These are phyloP conservation scores for Byssothecium circinans DNA, from an alignment of 2,329 filamentous ascomycete species.

Conservation along the genomic window DNA sequence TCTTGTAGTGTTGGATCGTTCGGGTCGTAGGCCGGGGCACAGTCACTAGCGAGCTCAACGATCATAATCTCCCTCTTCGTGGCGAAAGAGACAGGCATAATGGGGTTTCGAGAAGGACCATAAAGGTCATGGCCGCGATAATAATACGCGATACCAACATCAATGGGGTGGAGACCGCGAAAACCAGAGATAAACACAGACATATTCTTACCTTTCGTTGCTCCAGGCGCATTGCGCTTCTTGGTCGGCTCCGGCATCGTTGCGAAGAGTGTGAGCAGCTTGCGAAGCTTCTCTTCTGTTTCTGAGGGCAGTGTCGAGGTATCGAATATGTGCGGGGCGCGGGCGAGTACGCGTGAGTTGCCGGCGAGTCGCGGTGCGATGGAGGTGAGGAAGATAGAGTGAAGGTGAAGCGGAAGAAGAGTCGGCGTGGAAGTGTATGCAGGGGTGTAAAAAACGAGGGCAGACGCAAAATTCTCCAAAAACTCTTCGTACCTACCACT, in stretches of 20 bases:
- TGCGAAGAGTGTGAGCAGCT: no score
- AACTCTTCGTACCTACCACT: no score
- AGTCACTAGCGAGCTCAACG: constrained; percentile 7
- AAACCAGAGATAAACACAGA: constrained; percentile 31
- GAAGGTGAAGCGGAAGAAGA: no score
- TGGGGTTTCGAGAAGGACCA: constrained; percentile 14
- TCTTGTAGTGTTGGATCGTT: background rate
- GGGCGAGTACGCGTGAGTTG: no score
- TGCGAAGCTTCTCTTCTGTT: no score
- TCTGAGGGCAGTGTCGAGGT: no score
- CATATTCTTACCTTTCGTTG: background rate
- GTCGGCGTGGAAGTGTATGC: no score
- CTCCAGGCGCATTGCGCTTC: background rate
- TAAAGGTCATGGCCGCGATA: constrained; percentile 38
- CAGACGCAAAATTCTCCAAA: no score
- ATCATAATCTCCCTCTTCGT: constrained; percentile 24
- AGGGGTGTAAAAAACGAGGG: no score
- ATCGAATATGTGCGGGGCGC: no score
- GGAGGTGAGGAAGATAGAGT: no score
- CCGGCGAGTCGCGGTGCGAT: no score
- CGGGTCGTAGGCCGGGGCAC: constrained; percentile 14
- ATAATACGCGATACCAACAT: constrained; percentile 30
- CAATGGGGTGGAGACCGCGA: constrained; percentile 20
- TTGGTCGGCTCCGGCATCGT: background rate
- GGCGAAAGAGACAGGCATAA: constrained; percentile 24